Evolutionary conservation across 2,329 filamentous ascomycete genomes (phyloP), one percentile per base, ranked within the genome.

Genomic region (Aureobasidium sp.): DNA sequence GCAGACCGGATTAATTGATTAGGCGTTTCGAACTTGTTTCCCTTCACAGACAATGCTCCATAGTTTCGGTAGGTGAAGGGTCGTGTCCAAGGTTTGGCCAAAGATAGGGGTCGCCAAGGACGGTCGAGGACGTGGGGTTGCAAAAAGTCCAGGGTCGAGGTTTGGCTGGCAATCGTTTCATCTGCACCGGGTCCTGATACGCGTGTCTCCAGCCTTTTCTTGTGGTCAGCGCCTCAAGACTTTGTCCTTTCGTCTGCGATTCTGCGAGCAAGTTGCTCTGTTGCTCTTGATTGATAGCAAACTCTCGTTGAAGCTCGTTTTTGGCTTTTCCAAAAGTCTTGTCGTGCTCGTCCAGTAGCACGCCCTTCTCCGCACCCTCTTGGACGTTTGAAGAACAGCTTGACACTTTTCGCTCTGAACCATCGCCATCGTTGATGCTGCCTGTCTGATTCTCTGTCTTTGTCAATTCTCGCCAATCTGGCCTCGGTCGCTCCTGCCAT

Each of bases 151-250:
- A n/a, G n/a, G n/a, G n/a, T 34, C 41, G 29, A 45, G 27, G 32
- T 45, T 45, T 45, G 32, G 41, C n/a, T n/a, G n/a, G n/a, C n/a
- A 14, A 30, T 34, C 29, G 45, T 49, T 49, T 49, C 45, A 49
- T 8, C 45, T n/a, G 8, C 16, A 34, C 41, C 16, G 41, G 17
- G 10, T 16, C 30, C 29, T 22, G 32, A 49, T 49, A 39, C 32
- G 45, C 45, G 45, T 39, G 29, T 32, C 29, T 32, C 34, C 41
- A 45, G 41, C 41, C 41, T 21, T 32, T n/a, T n/a, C n/a, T n/a
- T n/a, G n/a, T n/a, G n/a, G n/a, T 34, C 41, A 45, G 34, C 39
- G 45, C 45, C 45, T 29, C 45, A 34, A 32, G 34, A 22, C 30
- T 49, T 49, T 29, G n/a, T n/a, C n/a, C 14, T 12, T 35, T 29